Conservation (phyloP, 2,329 filamentous ascomycete genomes). For the Monosporascus sp. region DNA sequence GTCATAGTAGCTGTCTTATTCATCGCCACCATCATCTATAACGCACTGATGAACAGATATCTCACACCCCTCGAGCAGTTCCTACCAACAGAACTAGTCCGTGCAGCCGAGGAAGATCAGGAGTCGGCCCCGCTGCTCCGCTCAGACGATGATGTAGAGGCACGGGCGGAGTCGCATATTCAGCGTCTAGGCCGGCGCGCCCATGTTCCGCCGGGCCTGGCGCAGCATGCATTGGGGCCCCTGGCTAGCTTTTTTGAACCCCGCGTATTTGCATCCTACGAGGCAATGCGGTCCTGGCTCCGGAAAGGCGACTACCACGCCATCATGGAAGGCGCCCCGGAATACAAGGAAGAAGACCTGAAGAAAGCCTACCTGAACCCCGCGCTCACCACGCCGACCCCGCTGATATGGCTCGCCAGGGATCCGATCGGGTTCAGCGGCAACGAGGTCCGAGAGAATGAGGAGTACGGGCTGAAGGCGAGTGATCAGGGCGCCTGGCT, state of each 20-base stretch:
- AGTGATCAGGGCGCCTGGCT: conserved; percentile 58
- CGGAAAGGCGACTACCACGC: conserved; percentile 13
- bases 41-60: conserved; percentile 35
- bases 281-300: conserved; percentile 21
- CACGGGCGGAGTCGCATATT: conserved; percentile 11
- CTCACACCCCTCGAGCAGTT: conserved; percentile 24
- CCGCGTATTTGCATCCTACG: conserved; percentile 19
- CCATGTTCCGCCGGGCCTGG: conserved; percentile 12
- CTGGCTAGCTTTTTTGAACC: conserved; percentile 23
- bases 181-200: conserved; percentile 16
- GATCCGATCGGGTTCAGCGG: conserved; percentile 54
- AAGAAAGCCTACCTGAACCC: conserved; percentile 24
- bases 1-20: conserved; percentile 58
- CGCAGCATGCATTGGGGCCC: conserved; percentile 16
- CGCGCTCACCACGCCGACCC: conserved; percentile 34
- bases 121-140: conserved; percentile 22
- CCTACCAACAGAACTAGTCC: conserved; percentile 18
- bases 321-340: conserved; percentile 9
- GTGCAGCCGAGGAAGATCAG: conserved; percentile 9
- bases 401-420: conserved; percentile 60
- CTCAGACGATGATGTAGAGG: conserved; percentile 18
- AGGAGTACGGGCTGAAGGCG: conserved; percentile 55
- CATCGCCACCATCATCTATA: conserved; percentile 56
- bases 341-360: conserved; percentile 23
- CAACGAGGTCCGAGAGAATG: conserved; percentile 56